Percentiles rank a stretch among this genome's conserved stretches.
Conservation (phyloP, 2,329 filamentous ascomycete species). For the Botrytis deweyae region DNA sequence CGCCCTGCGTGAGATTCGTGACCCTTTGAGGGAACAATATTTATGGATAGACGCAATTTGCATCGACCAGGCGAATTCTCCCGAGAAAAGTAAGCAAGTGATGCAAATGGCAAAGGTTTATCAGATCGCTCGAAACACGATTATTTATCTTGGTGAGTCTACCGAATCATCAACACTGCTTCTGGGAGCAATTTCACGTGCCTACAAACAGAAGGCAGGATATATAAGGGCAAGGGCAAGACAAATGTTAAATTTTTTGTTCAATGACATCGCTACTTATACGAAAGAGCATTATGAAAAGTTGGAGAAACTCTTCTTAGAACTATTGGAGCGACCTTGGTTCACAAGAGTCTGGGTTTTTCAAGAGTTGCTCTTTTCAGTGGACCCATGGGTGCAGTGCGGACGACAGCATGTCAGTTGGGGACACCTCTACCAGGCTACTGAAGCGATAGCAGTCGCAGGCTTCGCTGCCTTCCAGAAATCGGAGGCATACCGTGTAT, state of each 20-base stretch:
- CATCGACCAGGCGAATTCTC: not conserved
- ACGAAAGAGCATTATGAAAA: not conserved
- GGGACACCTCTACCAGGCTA: not conserved
- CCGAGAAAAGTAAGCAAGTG: not conserved
- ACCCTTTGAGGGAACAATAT: too few species aligned
- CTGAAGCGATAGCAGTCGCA: fast-evolving
- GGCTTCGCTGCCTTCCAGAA: fast-evolving
- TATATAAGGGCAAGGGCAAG: too few species aligned
- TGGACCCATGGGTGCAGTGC: not conserved
- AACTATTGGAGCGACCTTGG: not conserved
- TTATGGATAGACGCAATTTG: not conserved
- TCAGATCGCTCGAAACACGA: not conserved
- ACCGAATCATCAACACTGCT: not conserved
- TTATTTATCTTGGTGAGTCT: not conserved
- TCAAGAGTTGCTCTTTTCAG: not conserved
- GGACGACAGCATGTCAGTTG: not conserved
- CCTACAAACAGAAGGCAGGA: fast-evolving
- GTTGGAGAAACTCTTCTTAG: not conserved
- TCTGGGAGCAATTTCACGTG: not conserved
- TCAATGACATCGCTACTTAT: not conserved
- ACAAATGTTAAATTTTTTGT: too few species aligned
- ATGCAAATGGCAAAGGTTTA: not conserved
- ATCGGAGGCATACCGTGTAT: too few species aligned
- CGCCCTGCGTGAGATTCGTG: not conserved
- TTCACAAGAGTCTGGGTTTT: not conserved